Base-by-base conservation (phyloP, 345 rosid genomes). In the Firmiana major region DNA sequence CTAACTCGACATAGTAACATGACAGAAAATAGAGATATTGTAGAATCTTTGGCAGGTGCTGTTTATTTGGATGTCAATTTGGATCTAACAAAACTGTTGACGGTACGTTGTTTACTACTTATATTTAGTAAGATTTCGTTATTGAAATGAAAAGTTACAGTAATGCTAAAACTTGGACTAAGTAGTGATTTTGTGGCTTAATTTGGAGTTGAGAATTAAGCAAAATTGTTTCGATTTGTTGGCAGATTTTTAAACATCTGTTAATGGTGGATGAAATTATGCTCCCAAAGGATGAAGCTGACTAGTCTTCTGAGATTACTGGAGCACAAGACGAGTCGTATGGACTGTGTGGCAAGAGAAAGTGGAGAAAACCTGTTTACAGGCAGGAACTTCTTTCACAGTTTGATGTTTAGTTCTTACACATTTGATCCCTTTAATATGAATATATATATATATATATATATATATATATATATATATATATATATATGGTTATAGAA, bases 1-100 rank as follows among this genome's bases (percentile, higher is more conserved):
- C n/a, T n/a, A n/a, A n/a, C n/a, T n/a, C n/a, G n/a, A n/a, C n/a
- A n/a, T n/a, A n/a, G n/a, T n/a, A n/a, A n/a, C n/a, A n/a, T n/a
- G n/a, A n/a, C n/a, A n/a, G n/a, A n/a, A n/a, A n/a, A n/a, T n/a
- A n/a, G n/a, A n/a, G 94, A 92, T 45, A 76, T 91, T 15, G 82
- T 91, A 3, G 97, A 94, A 71, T 85, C 98, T 59, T 34, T 92
- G 45, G 94, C 90, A 0, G 98, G 90, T 71, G 97, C 97, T 9
- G 67, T 94, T 16, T 94, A 86, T 26, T 45, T 91, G 5, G 98
- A 94, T 75, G 45, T 89, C 54, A 63, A 83, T 42, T 88, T 84
- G 62, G 92, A 92, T 85, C 87, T 91, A 16, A 79, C 84, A 72
- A 85, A 63, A 21, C 75, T 94, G 8, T 91, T 94, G 97, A 79